These are phyloP conservation scores for Cutaneotrichosporon dermatis DNA, from an alignment of 1,284 basidiomycete genomes.

Conservation along the genomic window DNA sequence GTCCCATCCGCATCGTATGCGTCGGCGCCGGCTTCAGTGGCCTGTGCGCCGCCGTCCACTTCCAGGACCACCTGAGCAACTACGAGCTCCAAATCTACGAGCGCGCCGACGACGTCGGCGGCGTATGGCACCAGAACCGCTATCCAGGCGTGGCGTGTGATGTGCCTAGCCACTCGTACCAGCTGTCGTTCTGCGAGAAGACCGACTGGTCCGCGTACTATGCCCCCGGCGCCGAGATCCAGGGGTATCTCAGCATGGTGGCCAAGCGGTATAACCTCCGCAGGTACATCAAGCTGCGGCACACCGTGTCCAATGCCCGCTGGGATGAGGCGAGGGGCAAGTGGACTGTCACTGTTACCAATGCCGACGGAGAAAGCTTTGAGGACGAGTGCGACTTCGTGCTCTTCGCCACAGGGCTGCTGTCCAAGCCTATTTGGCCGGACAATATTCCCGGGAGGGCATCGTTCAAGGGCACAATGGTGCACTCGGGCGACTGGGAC, in stretches of 20 bases:
- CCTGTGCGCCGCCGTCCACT: conserved; percentile 13
- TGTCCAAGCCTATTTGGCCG: conserved; percentile 30
- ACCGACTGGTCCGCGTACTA: conserved; percentile 7
- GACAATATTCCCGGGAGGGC: conserved; percentile 12
- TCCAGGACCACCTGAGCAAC: conserved; percentile 8
- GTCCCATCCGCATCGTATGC: conserved; percentile 6
- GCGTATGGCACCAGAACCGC: conserved; percentile 27
- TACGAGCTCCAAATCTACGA: conserved; percentile 11
- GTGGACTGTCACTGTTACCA: conserved; percentile 28
- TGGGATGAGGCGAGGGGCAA: conserved; percentile 27
- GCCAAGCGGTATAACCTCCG: conserved; percentile 23
- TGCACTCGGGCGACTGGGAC: conserved; percentile 29
- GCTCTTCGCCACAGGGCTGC: conserved; percentile 32
- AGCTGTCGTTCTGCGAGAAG: conserved; percentile 5
- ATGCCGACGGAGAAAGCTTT: conserved; percentile 5
- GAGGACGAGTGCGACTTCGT: conserved; percentile 34
- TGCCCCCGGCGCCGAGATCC: conserved; percentile 10
- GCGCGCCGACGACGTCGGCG: conserved; percentile 11
- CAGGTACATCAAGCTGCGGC: conserved; percentile 29
- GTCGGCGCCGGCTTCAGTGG: conserved; percentile 17
- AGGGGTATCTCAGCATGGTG: conserved; percentile 5
- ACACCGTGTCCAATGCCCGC: conserved; percentile 26
- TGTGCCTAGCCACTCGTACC: conserved; percentile 21
- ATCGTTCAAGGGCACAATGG: conserved; percentile 26
- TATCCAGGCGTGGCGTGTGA: conserved; percentile 35